Evolutionary conservation across 2,329 filamentous ascomycete species (phyloP).

Genomic region (Hirsutella rhossiliensis): DNA sequence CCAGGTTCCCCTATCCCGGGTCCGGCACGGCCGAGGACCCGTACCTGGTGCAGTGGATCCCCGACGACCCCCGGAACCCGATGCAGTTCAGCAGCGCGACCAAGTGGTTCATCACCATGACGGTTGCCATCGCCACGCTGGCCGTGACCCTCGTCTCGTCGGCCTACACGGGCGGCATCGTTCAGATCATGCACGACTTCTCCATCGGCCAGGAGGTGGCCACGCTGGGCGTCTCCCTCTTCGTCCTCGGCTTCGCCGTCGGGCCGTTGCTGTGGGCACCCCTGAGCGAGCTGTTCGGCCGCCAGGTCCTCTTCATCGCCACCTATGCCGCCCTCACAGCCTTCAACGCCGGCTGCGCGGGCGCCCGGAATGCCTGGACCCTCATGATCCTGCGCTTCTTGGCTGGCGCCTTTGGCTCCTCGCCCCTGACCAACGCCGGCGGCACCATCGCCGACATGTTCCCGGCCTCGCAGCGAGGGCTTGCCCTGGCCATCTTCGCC

Average conservation of each 20-base stretch:
- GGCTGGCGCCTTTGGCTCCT: conserved; percentile 45
- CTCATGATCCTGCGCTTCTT: conserved; percentile 52
- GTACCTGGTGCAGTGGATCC: conserved; percentile 8
- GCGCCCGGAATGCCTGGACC: conserved; percentile 52
- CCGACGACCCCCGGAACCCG: conserved; percentile 63
- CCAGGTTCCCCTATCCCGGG: not conserved
- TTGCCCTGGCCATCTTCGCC: conserved; percentile 52
- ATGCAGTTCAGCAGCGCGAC: conserved; percentile 73
- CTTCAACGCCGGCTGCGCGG: conserved; percentile 25
- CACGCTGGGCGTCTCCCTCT: conserved; percentile 49
- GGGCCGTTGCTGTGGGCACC: conserved; percentile 75
- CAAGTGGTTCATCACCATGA: conserved; percentile 82
- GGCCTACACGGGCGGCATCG: conserved; percentile 67
- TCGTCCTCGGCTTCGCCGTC: conserved; percentile 72
- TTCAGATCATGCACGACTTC: conserved; percentile 51
- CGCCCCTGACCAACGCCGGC: conserved; percentile 54
- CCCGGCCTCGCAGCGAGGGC: conserved; percentile 43
- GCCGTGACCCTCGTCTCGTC: conserved; percentile 60
- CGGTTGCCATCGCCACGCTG: conserved; percentile 66
- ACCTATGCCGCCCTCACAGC: conserved; percentile 44
- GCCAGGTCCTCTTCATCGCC: conserved; percentile 23
- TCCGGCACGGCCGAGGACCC: not conserved
- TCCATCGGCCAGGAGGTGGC: conserved; percentile 59
- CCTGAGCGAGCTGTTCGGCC: conserved; percentile 55
- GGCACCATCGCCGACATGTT: conserved; percentile 56